Evolutionary conservation across 441 rosid genomes (phyloP), one percentile per base, ranked within the genome.

Genomic region (Pelargonium myrrhifolium): DNA sequence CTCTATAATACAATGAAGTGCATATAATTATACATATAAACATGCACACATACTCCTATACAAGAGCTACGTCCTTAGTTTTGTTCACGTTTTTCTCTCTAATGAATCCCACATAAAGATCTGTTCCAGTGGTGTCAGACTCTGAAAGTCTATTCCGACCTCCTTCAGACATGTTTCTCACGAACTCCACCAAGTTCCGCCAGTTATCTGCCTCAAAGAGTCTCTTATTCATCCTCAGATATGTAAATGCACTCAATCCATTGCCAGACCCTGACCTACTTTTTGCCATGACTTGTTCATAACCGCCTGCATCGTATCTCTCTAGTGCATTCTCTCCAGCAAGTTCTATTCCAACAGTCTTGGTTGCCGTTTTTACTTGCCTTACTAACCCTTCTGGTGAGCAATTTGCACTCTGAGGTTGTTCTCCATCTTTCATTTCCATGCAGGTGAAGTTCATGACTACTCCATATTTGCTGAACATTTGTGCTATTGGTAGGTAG

Each of bases 281-380:
- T 24, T 97, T 90, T 65, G 77, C 81, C 68, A 90, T 73, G 74
- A 90, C 88, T 79, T 90, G 97, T 63, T 83, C 78, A 62, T 76
- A 88, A 56, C 86, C 89, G 71, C 85, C 79, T 0, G 79, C 77
- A 76, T 93, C 97, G 43, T 86, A 90, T 76, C 97, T 82, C 77
- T 89, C 95, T 12, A 90, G 70, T 42, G 96, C 98, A 61, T 90
- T 93, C 75, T 93, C 98, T 58, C 97, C 95, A 6, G 98, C 97
- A 42, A 93, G 89, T 47, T 85, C 87, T 3, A 78, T 79, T 74
- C 87, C 83, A 3, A 88, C 85, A 8, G 72, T 72, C 71, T 31
- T 79, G 9, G 96, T 83, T 14, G 86, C 92, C 71, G 65, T 82
- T 83, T 90, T 84, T 53, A 87, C 92, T 75, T 90, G 98, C 79